Percentiles rank a stretch among this genome's conserved stretches.
Conservation (phyloP, 371 early-diverging fungal genomes). For the Zancudomyces culisetae region DNA sequence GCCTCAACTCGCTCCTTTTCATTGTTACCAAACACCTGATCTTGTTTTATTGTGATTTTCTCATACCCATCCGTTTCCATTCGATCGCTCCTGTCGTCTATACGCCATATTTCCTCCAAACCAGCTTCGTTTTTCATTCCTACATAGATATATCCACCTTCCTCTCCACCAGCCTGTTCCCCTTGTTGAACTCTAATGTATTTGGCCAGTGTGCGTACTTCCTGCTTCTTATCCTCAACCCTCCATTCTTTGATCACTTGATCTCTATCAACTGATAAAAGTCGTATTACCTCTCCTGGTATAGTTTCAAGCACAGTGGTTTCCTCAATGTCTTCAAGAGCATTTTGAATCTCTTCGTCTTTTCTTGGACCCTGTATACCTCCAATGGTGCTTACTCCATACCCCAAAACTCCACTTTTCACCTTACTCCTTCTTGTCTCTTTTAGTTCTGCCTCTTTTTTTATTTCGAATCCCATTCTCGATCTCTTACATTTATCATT, state of each 20-base stretch:
- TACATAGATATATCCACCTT: slow-evolving; percentile 12
- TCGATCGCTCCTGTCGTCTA: slow-evolving; percentile 7
- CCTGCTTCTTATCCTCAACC: slow-evolving; percentile 15
- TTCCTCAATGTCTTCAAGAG: too few species aligned
- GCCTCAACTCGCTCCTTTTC: neutral
- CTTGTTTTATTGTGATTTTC: slow-evolving; percentile 1
- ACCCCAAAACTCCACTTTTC: too few species aligned
- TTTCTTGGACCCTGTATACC: too few species aligned
- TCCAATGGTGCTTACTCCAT: too few species aligned
- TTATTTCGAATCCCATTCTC: too few species aligned
- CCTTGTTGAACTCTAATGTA: slow-evolving; percentile 4
- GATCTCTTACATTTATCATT: too few species aligned
- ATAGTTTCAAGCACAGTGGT: slow-evolving; percentile 9
- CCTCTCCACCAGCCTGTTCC: slow-evolving; percentile 1
- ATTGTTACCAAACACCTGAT: neutral
- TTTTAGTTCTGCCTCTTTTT: too few species aligned
- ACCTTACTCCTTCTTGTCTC: too few species aligned
- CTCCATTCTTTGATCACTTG: slow-evolving; percentile 21
- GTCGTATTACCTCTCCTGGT: slow-evolving; percentile 19
- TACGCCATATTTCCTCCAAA: neutral
- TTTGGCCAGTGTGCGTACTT: slow-evolving; percentile 22
- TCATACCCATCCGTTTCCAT: slow-evolving; percentile 22
- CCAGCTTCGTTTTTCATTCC: slow-evolving; percentile 11
- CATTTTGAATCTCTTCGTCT: too few species aligned
- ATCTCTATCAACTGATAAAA: slow-evolving; percentile 14